phyloP scores from a whole-genome alignment of 345 rosid species.

The Acer campestre region DNA sequence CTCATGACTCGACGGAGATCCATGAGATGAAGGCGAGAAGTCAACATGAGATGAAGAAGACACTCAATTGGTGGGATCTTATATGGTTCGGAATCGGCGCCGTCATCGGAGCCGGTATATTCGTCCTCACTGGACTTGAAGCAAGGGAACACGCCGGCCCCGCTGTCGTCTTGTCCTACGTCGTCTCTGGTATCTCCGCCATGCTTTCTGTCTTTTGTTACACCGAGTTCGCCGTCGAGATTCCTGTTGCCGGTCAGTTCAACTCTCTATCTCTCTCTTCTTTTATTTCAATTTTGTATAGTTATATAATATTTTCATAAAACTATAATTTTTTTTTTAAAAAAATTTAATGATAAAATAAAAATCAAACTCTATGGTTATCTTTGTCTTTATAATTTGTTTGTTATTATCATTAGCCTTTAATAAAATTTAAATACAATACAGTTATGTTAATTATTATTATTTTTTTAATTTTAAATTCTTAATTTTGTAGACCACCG shows the following conservation, averaged over 20 bases:
- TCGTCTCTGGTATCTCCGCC: slow-evolving; percentile 82
- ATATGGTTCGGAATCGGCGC: slow-evolving; percentile 96
- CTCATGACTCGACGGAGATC: slow-evolving; percentile 72
- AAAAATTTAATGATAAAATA: too few species aligned
- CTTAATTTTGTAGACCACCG: too few species aligned
- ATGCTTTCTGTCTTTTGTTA: slow-evolving; percentile 96
- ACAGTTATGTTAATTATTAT: too few species aligned
- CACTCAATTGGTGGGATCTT: slow-evolving; percentile 89
- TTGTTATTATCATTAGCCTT: too few species aligned
- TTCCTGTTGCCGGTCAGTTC: slow-evolving; percentile 75
- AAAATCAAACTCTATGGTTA: too few species aligned
- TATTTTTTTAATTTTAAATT: too few species aligned
- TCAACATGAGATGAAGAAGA: slow-evolving; percentile 85
- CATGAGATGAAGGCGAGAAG: slow-evolving; percentile 78
- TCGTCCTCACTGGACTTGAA: slow-evolving; percentile 83
- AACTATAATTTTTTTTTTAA: too few species aligned
- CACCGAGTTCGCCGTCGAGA: slow-evolving; percentile 96
- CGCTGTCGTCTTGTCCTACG: slow-evolving; percentile 82
- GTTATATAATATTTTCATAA: too few species aligned
- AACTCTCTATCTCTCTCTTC: background rate
- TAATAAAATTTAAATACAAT: too few species aligned
- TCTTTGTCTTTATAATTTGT: too few species aligned
- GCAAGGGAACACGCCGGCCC: slow-evolving; percentile 64
- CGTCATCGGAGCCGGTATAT: slow-evolving; percentile 87
- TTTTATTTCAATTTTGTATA: background rate